Evolutionary conservation across 306 rosid species (phyloP).

Genomic region (Erythrophleum fordii): DNA sequence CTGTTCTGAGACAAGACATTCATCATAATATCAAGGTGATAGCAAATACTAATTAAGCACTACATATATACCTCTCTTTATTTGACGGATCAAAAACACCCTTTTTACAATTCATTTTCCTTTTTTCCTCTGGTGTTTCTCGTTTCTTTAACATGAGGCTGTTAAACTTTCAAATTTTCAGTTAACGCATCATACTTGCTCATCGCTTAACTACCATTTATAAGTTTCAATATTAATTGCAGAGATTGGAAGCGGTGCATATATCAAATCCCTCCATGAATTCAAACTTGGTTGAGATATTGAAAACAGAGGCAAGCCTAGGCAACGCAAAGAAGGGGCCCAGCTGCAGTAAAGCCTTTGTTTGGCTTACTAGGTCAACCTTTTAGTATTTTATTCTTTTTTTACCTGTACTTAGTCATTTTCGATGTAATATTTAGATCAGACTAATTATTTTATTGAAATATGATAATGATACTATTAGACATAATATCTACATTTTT

Average conservation of each 20-base stretch:
- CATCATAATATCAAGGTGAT: slow-evolving; percentile 83
- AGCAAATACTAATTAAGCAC: neutral
- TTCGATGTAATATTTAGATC: neutral
- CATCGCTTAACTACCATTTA: slow-evolving; percentile 16
- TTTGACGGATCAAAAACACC: neutral
- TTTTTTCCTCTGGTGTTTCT: neutral
- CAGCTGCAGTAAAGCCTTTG: slow-evolving; percentile 76
- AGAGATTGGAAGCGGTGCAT: slow-evolving; percentile 73
- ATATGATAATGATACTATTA: neutral
- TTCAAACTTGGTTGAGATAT: slow-evolving; percentile 82
- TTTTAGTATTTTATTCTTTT: neutral
- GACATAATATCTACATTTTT: neutral
- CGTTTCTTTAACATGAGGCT: neutral
- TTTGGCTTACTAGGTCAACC: slow-evolving; percentile 87
- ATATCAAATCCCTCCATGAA: slow-evolving; percentile 59
- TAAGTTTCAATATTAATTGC: slow-evolving; percentile 32
- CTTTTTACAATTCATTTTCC: neutral
- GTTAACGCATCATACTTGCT: neutral
- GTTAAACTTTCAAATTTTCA: neutral
- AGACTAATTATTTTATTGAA: neutral
- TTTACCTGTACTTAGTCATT: neutral
- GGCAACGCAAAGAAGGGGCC: slow-evolving; percentile 56
- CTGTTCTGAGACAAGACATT: slow-evolving; percentile 84
- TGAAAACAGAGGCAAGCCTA: slow-evolving; percentile 67
- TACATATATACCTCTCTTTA: neutral